Base-by-base conservation (phyloP, 2,329 filamentous ascomycete genomes). In the Aaosphaeria arxii region DNA sequence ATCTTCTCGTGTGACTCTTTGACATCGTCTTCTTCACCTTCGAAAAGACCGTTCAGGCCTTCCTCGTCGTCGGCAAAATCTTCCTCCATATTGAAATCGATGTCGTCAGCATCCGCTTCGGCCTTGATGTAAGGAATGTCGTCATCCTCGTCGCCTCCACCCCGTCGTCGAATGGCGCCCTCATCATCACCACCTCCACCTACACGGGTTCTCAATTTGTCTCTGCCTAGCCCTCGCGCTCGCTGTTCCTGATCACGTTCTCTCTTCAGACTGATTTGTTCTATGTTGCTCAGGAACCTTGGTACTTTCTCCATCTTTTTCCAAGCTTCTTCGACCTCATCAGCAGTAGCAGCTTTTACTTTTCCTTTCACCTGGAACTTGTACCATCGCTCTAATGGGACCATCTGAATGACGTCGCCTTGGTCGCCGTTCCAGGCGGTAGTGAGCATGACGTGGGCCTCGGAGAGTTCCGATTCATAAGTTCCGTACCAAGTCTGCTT, bases 311-410 rank as follows among this genome's bases (percentile, higher is more conserved):
- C 79, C 67, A 90, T 55, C 69, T 88, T 87, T 50, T 81, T 84
- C 86, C 95, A 90, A 48, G 85, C 78, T 47, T 86, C 86, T 67
- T 97, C 91, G 0, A 89, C 89, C 65, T 96, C 86, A 53, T 96
- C 91, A 7, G 91, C 84, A 0, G 84, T 86, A 68, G 91, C 82
- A 0, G 84, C 80, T 64, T 94, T 92, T 7, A 86, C 82, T 47
- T 89, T 88, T 55, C 72, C 65, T 66, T 92, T 92, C 40, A 86
- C 80, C 4, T 82, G 85, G 66, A 96, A 95, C 47, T 84, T 88
- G 74, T 99, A 99, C 86, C 89, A 96, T 64, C 96, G 96, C 71
- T 99, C 92, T 13, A 97, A 74, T 0, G 95, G 95, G 3, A 96
- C 79, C 84, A 97, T 88, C 49, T 86, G 85, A 66, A 95, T 94